Percentiles rank a stretch among this genome's conserved stretches.
phyloP scores from a whole-genome alignment of 1,284 basidiomycete species.

The Tylopilus sp. region DNA sequence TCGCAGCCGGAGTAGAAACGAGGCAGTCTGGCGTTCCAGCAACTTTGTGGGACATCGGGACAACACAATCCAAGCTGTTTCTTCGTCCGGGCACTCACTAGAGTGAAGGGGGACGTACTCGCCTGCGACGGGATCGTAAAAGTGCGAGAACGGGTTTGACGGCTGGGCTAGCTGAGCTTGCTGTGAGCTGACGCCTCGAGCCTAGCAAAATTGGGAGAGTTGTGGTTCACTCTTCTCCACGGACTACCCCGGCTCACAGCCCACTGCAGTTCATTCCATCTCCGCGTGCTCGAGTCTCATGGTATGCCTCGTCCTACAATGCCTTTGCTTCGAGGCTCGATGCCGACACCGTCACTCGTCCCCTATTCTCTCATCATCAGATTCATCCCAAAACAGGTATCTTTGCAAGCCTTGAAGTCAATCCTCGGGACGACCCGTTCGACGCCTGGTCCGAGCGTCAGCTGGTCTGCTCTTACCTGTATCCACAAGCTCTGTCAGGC shows the following conservation, averaged over 20 bases:
- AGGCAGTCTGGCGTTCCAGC: background rate
- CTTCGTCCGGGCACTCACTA: conserved; percentile 83
- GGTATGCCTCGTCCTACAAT: conserved; percentile 1
- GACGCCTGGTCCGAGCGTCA: conserved; percentile 64
- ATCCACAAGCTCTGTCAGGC: conserved; percentile 61
- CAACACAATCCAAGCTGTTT: conserved; percentile 94
- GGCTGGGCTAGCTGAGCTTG: conserved; percentile 26
- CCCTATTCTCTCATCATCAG: conserved; percentile 68
- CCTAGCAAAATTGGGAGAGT: conserved; percentile 86
- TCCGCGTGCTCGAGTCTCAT: conserved; percentile 8
- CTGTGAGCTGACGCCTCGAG: conserved; percentile 63
- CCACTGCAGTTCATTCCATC: conserved; percentile 18
- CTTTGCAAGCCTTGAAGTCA: conserved; percentile 41
- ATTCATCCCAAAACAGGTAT: conserved; percentile 40
- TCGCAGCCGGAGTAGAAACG: conserved; percentile 37
- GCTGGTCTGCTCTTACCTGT: conserved; percentile 63
- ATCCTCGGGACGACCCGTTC: conserved; percentile 37
- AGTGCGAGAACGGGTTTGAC: conserved; percentile 64
- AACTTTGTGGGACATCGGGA: conserved; percentile 72
- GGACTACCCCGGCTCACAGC: conserved; percentile 12
- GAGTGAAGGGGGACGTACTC: conserved; percentile 89
- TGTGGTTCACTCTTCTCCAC: no score
- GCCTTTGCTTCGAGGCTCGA: conserved; percentile 46
- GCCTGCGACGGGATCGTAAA: conserved; percentile 72
- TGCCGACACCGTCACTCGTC: conserved; percentile 64